phyloP scores from a whole-genome alignment of 768 basidiomycete genomes.

The Lyophyllum atratum region DNA sequence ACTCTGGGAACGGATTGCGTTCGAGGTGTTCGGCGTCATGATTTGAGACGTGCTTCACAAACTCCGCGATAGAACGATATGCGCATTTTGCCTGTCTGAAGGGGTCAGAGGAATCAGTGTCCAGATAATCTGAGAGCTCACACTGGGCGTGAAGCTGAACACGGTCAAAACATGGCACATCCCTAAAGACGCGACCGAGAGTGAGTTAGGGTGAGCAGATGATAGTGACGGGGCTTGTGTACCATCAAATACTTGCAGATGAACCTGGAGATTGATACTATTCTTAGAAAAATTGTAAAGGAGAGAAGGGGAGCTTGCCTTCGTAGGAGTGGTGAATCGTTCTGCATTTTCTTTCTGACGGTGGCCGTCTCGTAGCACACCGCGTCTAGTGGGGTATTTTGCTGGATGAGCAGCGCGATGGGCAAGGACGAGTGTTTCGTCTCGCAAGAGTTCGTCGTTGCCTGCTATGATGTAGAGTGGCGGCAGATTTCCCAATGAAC shows the following conservation, averaged over 20 bases:
- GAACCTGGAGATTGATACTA: conserved; percentile 47
- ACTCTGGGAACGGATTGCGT: conserved; percentile 49
- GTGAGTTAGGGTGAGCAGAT: neutral
- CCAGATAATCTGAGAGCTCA: conserved; percentile 27
- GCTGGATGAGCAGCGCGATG: conserved; percentile 79
- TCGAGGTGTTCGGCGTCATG: conserved; percentile 36
- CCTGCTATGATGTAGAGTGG: conserved; percentile 76
- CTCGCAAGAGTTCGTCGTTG: conserved; percentile 72
- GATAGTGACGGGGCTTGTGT: conserved; percentile 14
- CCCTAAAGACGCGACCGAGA: conserved; percentile 34
- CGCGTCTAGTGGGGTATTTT: conserved; percentile 59
- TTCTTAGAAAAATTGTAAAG: neutral
- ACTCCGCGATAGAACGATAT: conserved; percentile 59
- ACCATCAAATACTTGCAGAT: conserved; percentile 79
- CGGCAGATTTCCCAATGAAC: conserved; percentile 74
- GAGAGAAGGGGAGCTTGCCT: conserved; percentile 29
- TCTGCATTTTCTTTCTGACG: conserved; percentile 55
- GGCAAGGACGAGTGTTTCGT: conserved; percentile 77
- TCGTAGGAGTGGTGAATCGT: conserved; percentile 54
- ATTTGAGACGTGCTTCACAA: conserved; percentile 54
- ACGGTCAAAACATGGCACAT: conserved; percentile 78
- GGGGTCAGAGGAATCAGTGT: neutral
- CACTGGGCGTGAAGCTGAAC: conserved; percentile 65
- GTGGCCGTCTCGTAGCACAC: conserved; percentile 44
- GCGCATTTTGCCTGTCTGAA: conserved; percentile 54